Evolutionary conservation across 2,329 filamentous ascomycete species (phyloP), one percentile per base, ranked within the genome.

Genomic region (Talaromyces pinophilus): DNA sequence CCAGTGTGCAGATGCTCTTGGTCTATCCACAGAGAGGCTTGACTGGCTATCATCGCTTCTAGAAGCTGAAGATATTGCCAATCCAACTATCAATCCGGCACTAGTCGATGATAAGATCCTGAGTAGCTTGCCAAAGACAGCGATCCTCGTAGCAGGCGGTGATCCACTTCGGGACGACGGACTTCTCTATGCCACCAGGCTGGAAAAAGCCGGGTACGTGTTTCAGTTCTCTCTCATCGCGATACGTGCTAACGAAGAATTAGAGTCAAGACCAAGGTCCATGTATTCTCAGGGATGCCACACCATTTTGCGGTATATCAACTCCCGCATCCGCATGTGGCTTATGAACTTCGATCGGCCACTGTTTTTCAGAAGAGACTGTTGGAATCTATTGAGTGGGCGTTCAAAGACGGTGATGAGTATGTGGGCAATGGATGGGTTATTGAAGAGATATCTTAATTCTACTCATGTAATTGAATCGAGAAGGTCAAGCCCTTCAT

Each of bases 301-400:
- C 62, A 63, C 25, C 60, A 62, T 62, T 52, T 62, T 40, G 15
- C 5, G 7, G 60, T 62, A 40, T 62, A 52, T 42, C 28, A 62
- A 35, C 59, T 62, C 13, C 59, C 59, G 1, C 59, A 62, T 62
- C 59, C 59, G 19, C 59, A 62, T n/a, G 28, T 62, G 3, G 19
- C 42, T 22, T 62, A 62, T n/a, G 59, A 52, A 17, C 59, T 62
- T 52, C 28, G 17, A 28, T 62, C 59, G 15, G 59, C 59, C 3
- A n/a, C 3, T 22, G 11, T 62, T 7, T 28, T 6, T 17, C 44
- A 52, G 1, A n/a, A 17, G 2, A 48, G n/a, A 62, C 10, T 62
- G 10, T 22, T 62, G 2, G 60, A 62, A 40, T 62, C 60, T 17
- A 62, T 62, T 25, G 8, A 33, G 13, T 62, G 60, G 60, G 46